Evolutionary conservation across 441 rosid genomes (phyloP), one percentile per base, ranked within the genome.

Genomic region (Erodium chrysanthum): DNA sequence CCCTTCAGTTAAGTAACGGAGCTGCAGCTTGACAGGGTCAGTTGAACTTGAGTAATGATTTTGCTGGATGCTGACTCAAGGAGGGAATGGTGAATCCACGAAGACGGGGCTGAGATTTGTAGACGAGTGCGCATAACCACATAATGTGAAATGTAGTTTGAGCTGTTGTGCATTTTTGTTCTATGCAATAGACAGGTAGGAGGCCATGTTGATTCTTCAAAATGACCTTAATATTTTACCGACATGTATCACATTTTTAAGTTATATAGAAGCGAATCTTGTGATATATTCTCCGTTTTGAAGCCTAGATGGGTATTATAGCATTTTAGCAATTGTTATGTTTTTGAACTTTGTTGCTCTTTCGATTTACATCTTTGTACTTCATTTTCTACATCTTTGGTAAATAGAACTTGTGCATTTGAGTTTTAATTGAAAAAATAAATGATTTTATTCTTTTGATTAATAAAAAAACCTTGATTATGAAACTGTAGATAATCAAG

Each of bases 1-100:
- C 85, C 27, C 81, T 93, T 58, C 64, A 84, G 70, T 70, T 93
- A 4, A 80, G 76, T 56, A 81, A 79, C 12, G 83, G 85, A 61
- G 85, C 83, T 8, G 84, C 73, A 65, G 83, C 73, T 27, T 81
- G 73, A 75, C 3, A 33, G 37, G 37, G 37, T 33, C 3, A 27
- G 1, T 1, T 33, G 7, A 0, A 7, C 44, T 37, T 1, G n/a
- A 42, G 14, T 1, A 1, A 42, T 42, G n/a, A 42, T 42, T 42
- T 42, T 42, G 48, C 12, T 3, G 11, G 48, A 42, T 42, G 14
- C 48, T 42, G 12, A 42, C 48, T 12, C 5, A 5, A 42, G 46
- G 46, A 40, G 48, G 48, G 48, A 3, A 1, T 42, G 15, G 4
- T 42, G 48, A 42, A 42, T 42, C n/a, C 12, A 42, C 48, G 12